A percentile compares a stretch with the other conserved stretches of the same genome.
Conservation (phyloP, 805 yeast genomes). For the Starmerella davenportii region DNA sequence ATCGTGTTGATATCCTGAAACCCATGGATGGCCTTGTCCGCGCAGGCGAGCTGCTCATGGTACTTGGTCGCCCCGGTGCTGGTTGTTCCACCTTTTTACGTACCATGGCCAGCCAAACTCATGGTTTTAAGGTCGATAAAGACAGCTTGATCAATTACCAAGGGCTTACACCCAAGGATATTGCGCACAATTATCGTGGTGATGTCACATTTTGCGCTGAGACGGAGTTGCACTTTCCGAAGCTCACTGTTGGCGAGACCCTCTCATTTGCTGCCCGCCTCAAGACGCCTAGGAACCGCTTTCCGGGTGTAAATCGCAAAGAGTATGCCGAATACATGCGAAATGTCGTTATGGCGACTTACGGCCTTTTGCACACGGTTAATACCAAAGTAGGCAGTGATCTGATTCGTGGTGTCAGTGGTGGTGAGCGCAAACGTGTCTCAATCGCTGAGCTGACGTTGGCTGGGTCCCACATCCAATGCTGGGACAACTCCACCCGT, state of each 20-base stretch:
- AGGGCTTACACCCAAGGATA: conserved; percentile 40
- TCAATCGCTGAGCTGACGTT: conserved; percentile 64
- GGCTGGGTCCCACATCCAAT: conserved; percentile 42
- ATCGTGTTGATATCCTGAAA: conserved; percentile 14
- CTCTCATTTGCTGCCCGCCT: conserved; percentile 50
- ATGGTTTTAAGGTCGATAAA: conserved; percentile 29
- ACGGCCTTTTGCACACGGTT: conserved; percentile 43
- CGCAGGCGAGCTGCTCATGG: conserved; percentile 54
- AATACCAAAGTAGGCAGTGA: conserved; percentile 46
- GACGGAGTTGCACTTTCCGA: conserved; percentile 59
- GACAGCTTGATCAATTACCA: conserved; percentile 42
- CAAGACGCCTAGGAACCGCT: conserved; percentile 42
- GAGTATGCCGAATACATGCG: conserved; percentile 32
- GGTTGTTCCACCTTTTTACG: conserved; percentile 60
- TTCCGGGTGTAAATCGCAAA: conserved; percentile 29
- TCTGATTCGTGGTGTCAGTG: conserved; percentile 55
- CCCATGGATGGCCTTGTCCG: conserved; percentile 27
- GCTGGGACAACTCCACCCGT: conserved; percentile 74
- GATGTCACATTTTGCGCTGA: conserved; percentile 29
- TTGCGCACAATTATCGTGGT: conserved; percentile 39
- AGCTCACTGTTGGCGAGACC: conserved; percentile 57
- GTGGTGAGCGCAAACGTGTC: conserved; percentile 76
- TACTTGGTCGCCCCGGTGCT: conserved; percentile 60
- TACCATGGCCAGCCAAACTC: conserved; percentile 42
- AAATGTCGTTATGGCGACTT: conserved; percentile 35